Conservation (phyloP, 2,329 filamentous ascomycete genomes). For the Colletotrichum gigasporum region DNA sequence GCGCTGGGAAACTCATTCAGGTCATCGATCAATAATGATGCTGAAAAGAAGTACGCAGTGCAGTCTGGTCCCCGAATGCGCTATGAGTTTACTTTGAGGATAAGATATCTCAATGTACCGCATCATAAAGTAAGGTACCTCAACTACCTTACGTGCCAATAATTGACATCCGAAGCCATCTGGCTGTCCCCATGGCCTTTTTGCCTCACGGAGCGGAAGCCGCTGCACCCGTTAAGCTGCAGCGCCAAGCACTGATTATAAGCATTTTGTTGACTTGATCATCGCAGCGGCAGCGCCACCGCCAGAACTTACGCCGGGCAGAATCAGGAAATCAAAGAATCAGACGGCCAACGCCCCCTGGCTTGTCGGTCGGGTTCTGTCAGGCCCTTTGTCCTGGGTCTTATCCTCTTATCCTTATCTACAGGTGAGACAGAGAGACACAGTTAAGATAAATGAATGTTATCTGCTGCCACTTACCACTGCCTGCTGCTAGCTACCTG, state of each 20-base stretch:
- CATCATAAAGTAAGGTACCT: no score
- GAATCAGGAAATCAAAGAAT: not conserved
- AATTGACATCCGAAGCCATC: not conserved
- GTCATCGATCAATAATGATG: no score
- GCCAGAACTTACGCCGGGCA: not conserved
- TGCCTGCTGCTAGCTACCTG: not conserved
- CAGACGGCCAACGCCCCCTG: conserved; percentile 1
- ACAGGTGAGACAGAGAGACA: conserved; percentile 19
- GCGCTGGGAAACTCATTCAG: not conserved
- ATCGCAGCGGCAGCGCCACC: not conserved
- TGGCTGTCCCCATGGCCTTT: not conserved
- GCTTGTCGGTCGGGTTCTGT: not conserved
- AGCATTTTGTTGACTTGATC: not conserved
- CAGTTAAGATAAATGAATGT: not conserved
- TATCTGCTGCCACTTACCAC: not conserved
- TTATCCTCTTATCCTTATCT: no score
- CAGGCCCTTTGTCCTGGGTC: no score
- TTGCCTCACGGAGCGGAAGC: not conserved
- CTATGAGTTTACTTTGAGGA: no score
- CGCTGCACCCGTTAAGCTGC: conserved; percentile 2
- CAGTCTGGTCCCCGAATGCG: no score
- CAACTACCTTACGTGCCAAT: not conserved
- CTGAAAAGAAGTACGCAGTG: not conserved
- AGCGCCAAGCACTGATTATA: not conserved
- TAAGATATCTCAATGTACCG: no score